Conservation (phyloP, 2,329 filamentous ascomycete genomes). For the Fusarium sp. region DNA sequence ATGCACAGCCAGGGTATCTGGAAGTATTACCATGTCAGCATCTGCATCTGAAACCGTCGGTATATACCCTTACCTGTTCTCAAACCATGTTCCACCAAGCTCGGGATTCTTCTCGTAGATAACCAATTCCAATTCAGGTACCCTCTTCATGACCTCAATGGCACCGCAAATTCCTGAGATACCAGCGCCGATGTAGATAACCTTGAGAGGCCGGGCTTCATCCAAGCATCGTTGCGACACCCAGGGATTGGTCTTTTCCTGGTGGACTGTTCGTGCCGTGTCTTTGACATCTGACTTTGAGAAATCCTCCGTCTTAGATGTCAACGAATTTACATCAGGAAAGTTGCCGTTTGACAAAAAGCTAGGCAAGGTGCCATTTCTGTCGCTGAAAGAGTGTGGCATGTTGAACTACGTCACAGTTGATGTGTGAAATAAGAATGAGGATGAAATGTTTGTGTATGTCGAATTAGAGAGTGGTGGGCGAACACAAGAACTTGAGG, state of each 20-base stretch:
- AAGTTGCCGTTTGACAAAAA: slow-evolving; percentile 6
- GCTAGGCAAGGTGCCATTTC: not conserved
- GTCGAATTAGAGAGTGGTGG: too few species aligned
- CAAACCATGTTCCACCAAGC: slow-evolving; percentile 25
- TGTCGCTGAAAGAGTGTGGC: not conserved
- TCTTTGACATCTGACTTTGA: not conserved
- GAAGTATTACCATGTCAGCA: accelerated
- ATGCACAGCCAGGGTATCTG: slow-evolving; percentile 25
- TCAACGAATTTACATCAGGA: accelerated
- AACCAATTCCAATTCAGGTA: slow-evolving; percentile 6
- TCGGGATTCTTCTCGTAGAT: slow-evolving; percentile 31
- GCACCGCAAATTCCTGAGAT: slow-evolving; percentile 21
- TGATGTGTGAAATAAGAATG: too few species aligned
- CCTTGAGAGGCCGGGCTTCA: slow-evolving; percentile 14
- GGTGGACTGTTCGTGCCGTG: not conserved
- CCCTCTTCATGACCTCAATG: slow-evolving; percentile 19
- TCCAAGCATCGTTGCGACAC: slow-evolving; percentile 16
- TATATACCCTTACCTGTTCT: not conserved
- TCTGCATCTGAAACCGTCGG: accelerated
- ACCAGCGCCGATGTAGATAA: slow-evolving; percentile 15
- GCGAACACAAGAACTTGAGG: too few species aligned
- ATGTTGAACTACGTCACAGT: not conserved
- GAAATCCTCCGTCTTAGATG: not conserved
- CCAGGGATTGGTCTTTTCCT: not conserved
- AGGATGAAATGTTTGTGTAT: too few species aligned